Evolutionary conservation across 371 early-diverging fungal species (phyloP), one percentile per base, ranked within the genome.

Genomic region (Conidiobolus incongruus): DNA sequence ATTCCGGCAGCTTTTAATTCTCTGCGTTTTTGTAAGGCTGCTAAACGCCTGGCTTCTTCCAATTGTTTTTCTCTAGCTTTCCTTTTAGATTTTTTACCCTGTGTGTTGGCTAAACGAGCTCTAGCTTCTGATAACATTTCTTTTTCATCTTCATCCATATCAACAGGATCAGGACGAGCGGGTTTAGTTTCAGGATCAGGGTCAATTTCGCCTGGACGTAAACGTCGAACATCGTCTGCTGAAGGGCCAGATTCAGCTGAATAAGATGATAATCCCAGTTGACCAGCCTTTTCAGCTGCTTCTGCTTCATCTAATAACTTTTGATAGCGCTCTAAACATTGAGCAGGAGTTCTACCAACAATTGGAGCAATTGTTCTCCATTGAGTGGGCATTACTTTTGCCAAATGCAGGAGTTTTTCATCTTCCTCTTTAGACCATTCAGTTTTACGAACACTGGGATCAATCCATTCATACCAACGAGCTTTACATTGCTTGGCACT

Each of bases 361-460:
- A 94, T 86, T 7, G 94, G 92, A 2, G 97, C 92, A 50, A 94
- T 93, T 1, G 97, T 96, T 40, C 94, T 70, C 96, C 96, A 96
- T 56, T 96, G 97, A 1, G 92, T 92, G n/a, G 95, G 94, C 92
- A 96, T 91, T 23, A 94, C 61, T 59, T 94, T 93, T 15, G 94
- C 97, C 42, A 94, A 65, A 61, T 96, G 95, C 32, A 96, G 56
- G 17, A 94, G 62, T 58, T 92, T 92, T 53, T 96, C 95, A 56
- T 96, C 95, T 57, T 94, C 95, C 48, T 93, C 95, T 53, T 79
- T 84, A 17, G 91, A 81, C 95, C 97, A 94, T 62, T 94, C 97
- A 13, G 92, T 93, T 75, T 72, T 17, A 33, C n/a, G 40, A 38
- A 45, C 32, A 42, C 84, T 77, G 13, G 95, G 94, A 65, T 94